Conservation (phyloP, 2,329 filamentous ascomycete genomes). For the Colletotrichum gigasporum region DNA sequence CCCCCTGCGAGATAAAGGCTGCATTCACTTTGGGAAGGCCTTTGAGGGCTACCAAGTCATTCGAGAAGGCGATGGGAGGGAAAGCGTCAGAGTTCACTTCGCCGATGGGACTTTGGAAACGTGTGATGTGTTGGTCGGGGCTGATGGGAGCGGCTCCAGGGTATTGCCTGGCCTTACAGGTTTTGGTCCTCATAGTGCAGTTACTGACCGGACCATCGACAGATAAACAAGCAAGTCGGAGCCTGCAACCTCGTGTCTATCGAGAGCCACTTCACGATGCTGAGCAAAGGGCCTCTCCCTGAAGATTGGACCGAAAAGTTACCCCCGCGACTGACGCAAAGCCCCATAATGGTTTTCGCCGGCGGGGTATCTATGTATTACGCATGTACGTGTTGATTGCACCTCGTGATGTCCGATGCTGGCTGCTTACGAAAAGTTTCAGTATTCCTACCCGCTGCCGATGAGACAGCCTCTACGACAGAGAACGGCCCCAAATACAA, state of each 20-base stretch:
- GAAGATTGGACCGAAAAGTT: not conserved
- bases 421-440: not conserved
- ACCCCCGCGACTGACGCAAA: not conserved
- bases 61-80: not conserved
- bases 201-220: not conserved
- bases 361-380: not conserved
- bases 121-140: not conserved
- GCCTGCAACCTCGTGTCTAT: not conserved
- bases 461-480: not conserved
- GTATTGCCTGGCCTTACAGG: not conserved
- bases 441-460: not conserved
- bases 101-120: not conserved
- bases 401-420: not conserved
- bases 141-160: slow-evolving; percentile 4
- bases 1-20: not conserved
- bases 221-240: slow-evolving; percentile 9
- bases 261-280: not conserved
- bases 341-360: not conserved
- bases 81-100: not conserved
- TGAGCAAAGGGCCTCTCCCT: not conserved
- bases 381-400: not conserved
- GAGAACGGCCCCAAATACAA: not conserved
- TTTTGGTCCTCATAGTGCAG: not conserved
- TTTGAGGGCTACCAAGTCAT: not conserved
- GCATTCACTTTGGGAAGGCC: not conserved